A percentile compares a stretch with the other conserved stretches of the same genome.
Evolutionary conservation across 805 yeast species (phyloP).

Genomic region (Suhomyces xylopsoci): DNA sequence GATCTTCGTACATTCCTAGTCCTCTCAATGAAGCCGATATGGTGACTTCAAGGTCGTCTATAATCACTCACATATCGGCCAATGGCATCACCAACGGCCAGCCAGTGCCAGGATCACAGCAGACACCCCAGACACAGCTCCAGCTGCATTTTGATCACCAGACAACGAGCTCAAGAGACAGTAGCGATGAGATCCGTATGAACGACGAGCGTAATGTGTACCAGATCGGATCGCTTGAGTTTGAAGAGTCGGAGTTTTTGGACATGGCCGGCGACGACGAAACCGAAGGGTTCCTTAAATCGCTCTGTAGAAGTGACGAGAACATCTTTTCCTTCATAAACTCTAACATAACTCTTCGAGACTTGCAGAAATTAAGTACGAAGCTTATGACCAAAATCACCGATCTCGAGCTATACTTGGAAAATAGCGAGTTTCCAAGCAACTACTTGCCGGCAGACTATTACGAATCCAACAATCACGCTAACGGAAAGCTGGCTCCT

Average conservation of each 20-base stretch:
- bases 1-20: not conserved
- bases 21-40: constrained; percentile 7
- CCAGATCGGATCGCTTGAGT: constrained; percentile 47
- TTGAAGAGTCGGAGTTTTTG: constrained; percentile 50
- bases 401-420: constrained; percentile 28
- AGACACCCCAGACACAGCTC: not conserved
- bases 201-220: constrained; percentile 32
- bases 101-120: not conserved
- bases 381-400: constrained; percentile 29
- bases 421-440: constrained; percentile 31
- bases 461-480: constrained; percentile 7
- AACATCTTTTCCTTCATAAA: constrained; percentile 38
- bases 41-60: constrained; percentile 9
- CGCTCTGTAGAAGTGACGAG: constrained; percentile 29
- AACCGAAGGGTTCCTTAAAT: constrained; percentile 56
- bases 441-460: constrained; percentile 19
- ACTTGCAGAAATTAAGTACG: constrained; percentile 39
- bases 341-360: constrained; percentile 41
- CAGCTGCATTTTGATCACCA: constrained; percentile 2
- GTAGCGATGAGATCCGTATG: constrained; percentile 9
- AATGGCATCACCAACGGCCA: constrained; percentile 1
- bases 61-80: constrained; percentile 3
- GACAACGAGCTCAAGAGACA: constrained; percentile 3
- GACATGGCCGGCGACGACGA: constrained; percentile 36
- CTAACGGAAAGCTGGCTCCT: not conserved